Evolutionary conservation across 2,329 filamentous ascomycete species (phyloP), one percentile per base, ranked within the genome.

Genomic region (Coleophoma eucalyptorum): DNA sequence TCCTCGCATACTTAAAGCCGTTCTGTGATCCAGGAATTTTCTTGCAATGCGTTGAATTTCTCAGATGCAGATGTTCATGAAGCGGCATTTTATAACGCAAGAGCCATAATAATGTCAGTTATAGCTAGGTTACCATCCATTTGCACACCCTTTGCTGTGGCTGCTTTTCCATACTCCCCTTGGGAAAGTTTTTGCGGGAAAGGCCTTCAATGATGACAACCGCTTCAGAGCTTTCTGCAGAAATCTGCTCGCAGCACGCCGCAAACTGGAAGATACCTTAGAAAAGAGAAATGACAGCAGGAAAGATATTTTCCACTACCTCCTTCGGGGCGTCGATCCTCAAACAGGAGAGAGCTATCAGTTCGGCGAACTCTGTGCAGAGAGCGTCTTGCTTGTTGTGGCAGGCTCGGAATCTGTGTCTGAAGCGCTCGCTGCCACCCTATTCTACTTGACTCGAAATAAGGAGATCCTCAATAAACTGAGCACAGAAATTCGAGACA

Each of bases 341-440:
- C 15, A 38, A 38, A 38, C 35, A n/a, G 35, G 35, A 38, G 15
- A 18, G 13, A 18, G 35, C 35, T 38, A 38, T 18, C 7, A n/a
- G 12, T n/a, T n/a, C 3, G 35, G 35, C 6, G 49, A 50, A 20
- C 19, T 50, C 12, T 10, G 5, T 8, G 33, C 26, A 7, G 49
- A 50, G 26, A 41, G 40, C 43, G 34, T 34, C n/a, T 35, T 50
- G 15, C 43, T 50, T 18, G 44, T 50, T 11, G 46, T 51, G 11
- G 52, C 69, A 0, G 68, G 68, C 1, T 64, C 66, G 13, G 69
- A 70, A 52, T 78, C 76, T 0, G 79, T 75, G 0, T 68, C 73
- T 1, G 72, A 76, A 42, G 71, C 67, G 4, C 66, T 80, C 0
- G 67, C 68, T 0, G 63, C 70, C 2, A 64, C 73, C 4, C 56